A percentile compares a stretch with the other conserved stretches of the same genome.
Conservation (phyloP, 768 basidiomycete species). For the Mycena filopes region DNA sequence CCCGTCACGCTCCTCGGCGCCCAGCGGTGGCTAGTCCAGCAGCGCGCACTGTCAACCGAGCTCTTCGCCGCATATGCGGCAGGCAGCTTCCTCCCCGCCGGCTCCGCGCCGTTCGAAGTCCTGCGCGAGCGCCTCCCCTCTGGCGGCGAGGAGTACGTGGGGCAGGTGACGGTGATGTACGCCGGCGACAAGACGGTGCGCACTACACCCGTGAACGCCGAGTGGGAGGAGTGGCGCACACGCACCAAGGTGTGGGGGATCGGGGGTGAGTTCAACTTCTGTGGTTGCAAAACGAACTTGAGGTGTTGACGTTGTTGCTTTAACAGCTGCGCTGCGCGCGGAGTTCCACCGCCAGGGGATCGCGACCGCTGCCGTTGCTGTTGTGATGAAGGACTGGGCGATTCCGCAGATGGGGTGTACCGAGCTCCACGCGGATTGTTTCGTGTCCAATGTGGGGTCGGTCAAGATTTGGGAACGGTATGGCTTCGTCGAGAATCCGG, state of each 20-base stretch:
- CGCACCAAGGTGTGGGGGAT: conserved; percentile 17
- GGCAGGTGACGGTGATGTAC: conserved; percentile 24
- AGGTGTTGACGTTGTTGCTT: too few relatives aligned
- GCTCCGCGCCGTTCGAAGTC: conserved; percentile 20
- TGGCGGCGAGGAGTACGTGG: conserved; percentile 23
- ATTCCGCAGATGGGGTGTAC: too few relatives aligned
- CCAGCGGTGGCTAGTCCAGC: conserved; percentile 16
- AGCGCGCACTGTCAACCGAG: conserved; percentile 10
- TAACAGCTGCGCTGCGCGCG: too few relatives aligned
- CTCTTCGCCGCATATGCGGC: conserved; percentile 22
- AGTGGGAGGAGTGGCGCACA: conserved; percentile 28
- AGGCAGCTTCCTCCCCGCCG: conserved; percentile 17
- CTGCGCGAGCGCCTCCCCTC: conserved; percentile 25
- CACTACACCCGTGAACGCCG: conserved; percentile 21
- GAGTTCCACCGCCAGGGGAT: too few relatives aligned
- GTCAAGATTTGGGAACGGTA: too few relatives aligned
- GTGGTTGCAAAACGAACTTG: too few relatives aligned
- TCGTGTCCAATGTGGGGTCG: too few relatives aligned
- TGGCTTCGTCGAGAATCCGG: too few relatives aligned
- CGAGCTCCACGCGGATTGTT: too few relatives aligned
- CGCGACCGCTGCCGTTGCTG: too few relatives aligned
- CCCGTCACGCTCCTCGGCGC: conserved; percentile 12
- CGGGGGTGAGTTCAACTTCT: too few relatives aligned
- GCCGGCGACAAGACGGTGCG: not conserved
- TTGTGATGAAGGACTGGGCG: too few relatives aligned